Conservation (phyloP, 257 asterid genomes). For the Solanum tarapatanum region DNA sequence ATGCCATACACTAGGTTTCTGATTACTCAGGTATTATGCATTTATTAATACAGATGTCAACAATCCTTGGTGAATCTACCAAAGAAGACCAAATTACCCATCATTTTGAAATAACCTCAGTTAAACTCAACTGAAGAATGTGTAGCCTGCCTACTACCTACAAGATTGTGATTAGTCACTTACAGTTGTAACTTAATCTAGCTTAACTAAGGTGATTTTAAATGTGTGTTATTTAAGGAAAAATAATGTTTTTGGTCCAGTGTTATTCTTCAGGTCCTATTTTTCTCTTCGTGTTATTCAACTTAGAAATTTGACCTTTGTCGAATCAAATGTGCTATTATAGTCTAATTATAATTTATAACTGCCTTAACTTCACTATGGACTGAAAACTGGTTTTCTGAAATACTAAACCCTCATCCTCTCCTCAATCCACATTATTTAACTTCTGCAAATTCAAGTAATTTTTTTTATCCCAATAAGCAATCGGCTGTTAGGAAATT, state of each 20-base stretch:
- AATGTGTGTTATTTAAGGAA: background rate
- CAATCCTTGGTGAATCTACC: background rate
- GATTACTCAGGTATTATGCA: background rate
- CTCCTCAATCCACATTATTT: background rate
- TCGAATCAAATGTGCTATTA: background rate
- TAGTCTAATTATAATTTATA: background rate
- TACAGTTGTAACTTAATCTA: background rate
- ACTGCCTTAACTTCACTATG: background rate
- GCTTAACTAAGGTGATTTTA: background rate
- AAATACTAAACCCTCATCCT: background rate
- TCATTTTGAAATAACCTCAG: background rate
- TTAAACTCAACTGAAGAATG: background rate
- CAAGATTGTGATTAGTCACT: background rate
- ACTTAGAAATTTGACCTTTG: background rate
- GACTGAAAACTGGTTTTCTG: background rate
- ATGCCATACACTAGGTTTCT: background rate
- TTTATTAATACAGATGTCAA: background rate
- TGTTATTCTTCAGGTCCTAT: background rate
- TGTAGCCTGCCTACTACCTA: background rate
- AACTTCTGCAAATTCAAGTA: background rate
- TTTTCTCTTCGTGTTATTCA: background rate
- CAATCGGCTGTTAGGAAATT: background rate
- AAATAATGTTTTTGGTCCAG: background rate
- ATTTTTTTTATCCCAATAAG: background rate
- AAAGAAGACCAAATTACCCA: background rate